These are phyloP conservation scores for Aspergillus proliferans DNA, from an alignment of 2,329 filamentous ascomycete genomes.

Conservation along the genomic window DNA sequence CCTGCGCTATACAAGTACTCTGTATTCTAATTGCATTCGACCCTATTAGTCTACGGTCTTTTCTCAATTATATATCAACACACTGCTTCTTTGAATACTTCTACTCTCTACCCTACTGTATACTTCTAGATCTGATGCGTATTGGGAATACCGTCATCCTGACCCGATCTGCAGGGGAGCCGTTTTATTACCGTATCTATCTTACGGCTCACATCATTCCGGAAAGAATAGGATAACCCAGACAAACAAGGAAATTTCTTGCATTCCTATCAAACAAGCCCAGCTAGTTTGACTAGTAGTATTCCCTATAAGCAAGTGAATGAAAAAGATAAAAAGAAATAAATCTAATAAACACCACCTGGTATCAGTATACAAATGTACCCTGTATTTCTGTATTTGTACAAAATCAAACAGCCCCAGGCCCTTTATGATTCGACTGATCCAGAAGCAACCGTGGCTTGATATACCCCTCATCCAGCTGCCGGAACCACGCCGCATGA, in stretches of 20 bases:
- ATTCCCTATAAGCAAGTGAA: neutral
- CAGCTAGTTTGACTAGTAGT: no score
- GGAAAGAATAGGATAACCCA: neutral
- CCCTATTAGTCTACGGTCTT: no score
- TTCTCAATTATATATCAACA: no score
- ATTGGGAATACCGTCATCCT: neutral
- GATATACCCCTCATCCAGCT: slow-evolving; percentile 92
- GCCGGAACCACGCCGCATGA: slow-evolving; percentile 80
- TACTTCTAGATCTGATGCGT: neutral
- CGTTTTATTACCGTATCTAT: neutral
- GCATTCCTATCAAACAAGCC: neutral
- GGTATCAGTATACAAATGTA: no score
- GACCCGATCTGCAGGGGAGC: neutral
- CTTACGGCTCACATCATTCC: neutral
- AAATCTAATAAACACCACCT: neutral
- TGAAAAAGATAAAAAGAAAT: neutral
- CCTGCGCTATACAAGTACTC: no score
- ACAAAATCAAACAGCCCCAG: slow-evolving; percentile 28
- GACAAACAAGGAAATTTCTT: neutral
- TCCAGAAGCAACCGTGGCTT: slow-evolving; percentile 86
- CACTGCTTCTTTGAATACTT: no score
- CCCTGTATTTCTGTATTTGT: no score
- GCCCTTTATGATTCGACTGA: slow-evolving; percentile 46
- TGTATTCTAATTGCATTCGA: no score
- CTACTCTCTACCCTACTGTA: neutral